Evolutionary conservation across 805 yeast genomes (phyloP).

Genomic region (Pichia occidentalis): DNA sequence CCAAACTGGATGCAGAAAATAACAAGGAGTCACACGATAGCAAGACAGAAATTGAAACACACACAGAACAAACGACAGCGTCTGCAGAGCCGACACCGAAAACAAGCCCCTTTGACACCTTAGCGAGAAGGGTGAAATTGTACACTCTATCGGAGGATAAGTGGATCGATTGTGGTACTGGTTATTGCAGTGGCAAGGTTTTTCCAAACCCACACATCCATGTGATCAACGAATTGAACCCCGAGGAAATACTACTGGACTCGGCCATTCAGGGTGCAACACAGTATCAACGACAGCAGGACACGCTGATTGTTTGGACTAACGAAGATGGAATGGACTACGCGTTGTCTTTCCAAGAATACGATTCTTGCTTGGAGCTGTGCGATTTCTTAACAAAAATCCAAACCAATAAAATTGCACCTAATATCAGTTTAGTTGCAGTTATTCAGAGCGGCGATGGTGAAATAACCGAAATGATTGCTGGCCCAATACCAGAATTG

Average conservation of each 20-base stretch:
- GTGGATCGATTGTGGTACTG: slow-evolving; percentile 93
- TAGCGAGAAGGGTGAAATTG: slow-evolving; percentile 91
- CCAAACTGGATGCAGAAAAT: too few relatives aligned
- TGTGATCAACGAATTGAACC: slow-evolving; percentile 65
- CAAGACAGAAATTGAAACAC: too few relatives aligned
- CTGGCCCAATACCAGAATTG: slow-evolving; percentile 76
- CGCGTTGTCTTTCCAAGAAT: slow-evolving; percentile 88
- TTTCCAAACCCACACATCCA: slow-evolving; percentile 50
- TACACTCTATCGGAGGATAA: slow-evolving; percentile 72
- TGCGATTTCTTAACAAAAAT: slow-evolving; percentile 74
- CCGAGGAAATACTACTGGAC: slow-evolving; percentile 51
- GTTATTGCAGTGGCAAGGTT: slow-evolving; percentile 74
- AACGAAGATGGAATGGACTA: slow-evolving; percentile 65
- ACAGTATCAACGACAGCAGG: slow-evolving; percentile 91
- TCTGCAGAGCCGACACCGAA: too few relatives aligned
- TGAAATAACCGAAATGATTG: slow-evolving; percentile 68
- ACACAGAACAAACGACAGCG: too few relatives aligned
- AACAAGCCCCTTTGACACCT: too few relatives aligned
- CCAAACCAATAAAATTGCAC: slow-evolving; percentile 50
- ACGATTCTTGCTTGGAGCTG: slow-evolving; percentile 76
- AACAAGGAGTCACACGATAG: too few relatives aligned
- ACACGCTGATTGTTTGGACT: slow-evolving; percentile 91
- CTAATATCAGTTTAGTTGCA: slow-evolving; percentile 66
- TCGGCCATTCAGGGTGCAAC: slow-evolving; percentile 66
- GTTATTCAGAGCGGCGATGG: slow-evolving; percentile 40